Percentiles rank a stretch among this genome's conserved stretches.
phyloP scores from a whole-genome alignment of 805 yeast genomes.

The Nakazawaea ernobii region DNA sequence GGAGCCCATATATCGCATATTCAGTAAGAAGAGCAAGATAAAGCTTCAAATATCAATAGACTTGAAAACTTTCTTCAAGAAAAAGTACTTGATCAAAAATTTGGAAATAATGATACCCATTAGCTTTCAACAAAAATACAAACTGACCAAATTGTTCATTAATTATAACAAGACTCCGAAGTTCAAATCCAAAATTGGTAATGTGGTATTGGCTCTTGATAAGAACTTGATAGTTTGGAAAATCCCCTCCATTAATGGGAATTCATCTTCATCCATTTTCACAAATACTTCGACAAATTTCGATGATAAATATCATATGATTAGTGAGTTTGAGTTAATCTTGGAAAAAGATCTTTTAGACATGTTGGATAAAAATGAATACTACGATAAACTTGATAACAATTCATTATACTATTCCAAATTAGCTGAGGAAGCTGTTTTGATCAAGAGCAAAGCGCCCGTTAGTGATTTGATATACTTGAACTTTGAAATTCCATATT shows the following conservation, averaged over 20 bases:
- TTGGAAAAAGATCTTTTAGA: conserved; percentile 13
- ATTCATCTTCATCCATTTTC: conserved; percentile 14
- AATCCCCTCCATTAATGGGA: conserved; percentile 60
- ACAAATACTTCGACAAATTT: conserved; percentile 13
- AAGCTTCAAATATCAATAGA: conserved; percentile 46
- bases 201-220: conserved; percentile 67
- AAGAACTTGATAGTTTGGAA: conserved; percentile 68
- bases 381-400: conserved; percentile 24
- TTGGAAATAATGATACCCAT: conserved; percentile 61
- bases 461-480: conserved; percentile 32
- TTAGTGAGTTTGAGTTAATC: conserved; percentile 27
- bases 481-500: conserved; percentile 58
- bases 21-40: conserved; percentile 35
- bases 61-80: conserved; percentile 56
- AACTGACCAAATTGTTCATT: conserved; percentile 18
- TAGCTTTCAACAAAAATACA: conserved; percentile 14
- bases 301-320: conserved; percentile 17
- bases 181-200: conserved; percentile 68
- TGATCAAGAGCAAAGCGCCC: conserved; percentile 29
- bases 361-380: conserved; percentile 16
- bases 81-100: conserved; percentile 54
- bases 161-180: conserved; percentile 48
- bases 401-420: conserved; percentile 28
- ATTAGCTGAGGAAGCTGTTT: conserved; percentile 20
- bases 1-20: conserved; percentile 37